Conservation (phyloP, 495 filamentous ascomycete species). For the Aspergillus kassunensis region DNA sequence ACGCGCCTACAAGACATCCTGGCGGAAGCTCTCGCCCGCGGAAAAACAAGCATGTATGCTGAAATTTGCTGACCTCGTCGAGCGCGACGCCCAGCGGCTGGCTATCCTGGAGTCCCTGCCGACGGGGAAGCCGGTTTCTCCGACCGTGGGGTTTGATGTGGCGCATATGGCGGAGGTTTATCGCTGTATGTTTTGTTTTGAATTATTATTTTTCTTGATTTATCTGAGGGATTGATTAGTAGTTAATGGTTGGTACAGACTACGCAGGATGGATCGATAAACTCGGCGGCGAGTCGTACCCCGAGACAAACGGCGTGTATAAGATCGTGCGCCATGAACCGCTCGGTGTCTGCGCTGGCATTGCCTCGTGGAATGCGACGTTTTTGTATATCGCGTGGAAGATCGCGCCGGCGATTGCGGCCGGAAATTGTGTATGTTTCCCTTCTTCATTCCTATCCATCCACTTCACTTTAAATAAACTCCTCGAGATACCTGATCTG, state of each 20-base stretch:
- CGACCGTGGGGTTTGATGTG: conserved; percentile 4
- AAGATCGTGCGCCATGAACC: conserved; percentile 16
- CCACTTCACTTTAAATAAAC: background rate
- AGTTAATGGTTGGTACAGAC: no score
- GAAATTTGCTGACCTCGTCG: conserved; percentile 10
- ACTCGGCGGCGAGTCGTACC: conserved; percentile 7
- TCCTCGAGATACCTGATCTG: no score
- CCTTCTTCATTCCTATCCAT: background rate
- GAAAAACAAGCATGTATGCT: conserved; percentile 13
- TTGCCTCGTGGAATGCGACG: conserved; percentile 15
- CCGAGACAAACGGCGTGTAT: conserved; percentile 8
- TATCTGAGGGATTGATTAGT: no score
- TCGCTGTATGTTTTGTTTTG: background rate
- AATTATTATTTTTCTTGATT: no score
- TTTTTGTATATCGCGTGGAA: conserved; percentile 14
- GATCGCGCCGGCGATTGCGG: conserved; percentile 12
- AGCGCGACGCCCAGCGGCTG: conserved; percentile 4
- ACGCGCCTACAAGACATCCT: conserved; percentile 7
- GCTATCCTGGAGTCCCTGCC: conserved; percentile 5
- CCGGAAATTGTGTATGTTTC: conserved; percentile 8
- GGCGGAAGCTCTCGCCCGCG: background rate
- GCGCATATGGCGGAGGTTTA: conserved; percentile 9
- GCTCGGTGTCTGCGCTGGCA: conserved; percentile 14
- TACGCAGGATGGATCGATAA: conserved; percentile 14
- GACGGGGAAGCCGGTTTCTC: conserved; percentile 4